phyloP scores from a whole-genome alignment of 2,329 filamentous ascomycete species.

The Pyricularia sp. region DNA sequence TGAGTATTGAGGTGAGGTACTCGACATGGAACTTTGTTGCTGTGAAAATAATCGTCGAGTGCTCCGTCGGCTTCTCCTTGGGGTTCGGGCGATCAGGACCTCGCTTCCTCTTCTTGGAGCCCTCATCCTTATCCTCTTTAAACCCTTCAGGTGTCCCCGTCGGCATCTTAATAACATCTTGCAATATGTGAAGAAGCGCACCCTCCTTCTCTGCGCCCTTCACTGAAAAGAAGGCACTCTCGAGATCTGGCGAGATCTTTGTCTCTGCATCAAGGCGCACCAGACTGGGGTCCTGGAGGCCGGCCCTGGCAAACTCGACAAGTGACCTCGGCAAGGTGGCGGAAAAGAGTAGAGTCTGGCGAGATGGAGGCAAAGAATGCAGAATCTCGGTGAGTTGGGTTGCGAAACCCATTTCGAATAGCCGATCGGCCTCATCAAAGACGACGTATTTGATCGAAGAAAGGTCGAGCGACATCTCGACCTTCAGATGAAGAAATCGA shows the following conservation, averaged over 20 bases:
- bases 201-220: constrained; percentile 93
- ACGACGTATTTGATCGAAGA: constrained; percentile 87
- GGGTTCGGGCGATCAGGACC: constrained; percentile 36
- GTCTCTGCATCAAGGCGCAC: constrained; percentile 87
- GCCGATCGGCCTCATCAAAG: constrained; percentile 90
- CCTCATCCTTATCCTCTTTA: constrained; percentile 28
- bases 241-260: constrained; percentile 90
- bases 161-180: constrained; percentile 88
- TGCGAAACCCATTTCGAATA: constrained; percentile 98
- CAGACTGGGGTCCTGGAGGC: constrained; percentile 80
- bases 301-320: constrained; percentile 90
- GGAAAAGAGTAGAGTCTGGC: constrained; percentile 90
- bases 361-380: constrained; percentile 66
- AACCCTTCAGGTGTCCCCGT: constrained; percentile 45
- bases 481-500: constrained; percentile 90
- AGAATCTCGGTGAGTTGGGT: constrained; percentile 88
- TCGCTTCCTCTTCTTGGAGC: constrained; percentile 62
- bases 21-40: constrained; percentile 97
- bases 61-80: constrained; percentile 63
- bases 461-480: constrained; percentile 90
- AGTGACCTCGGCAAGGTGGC: constrained; percentile 87
- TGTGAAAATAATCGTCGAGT: constrained; percentile 90
- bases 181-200: constrained; percentile 73
- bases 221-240: constrained; percentile 87
- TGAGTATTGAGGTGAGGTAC: constrained; percentile 73